phyloP scores from a whole-genome alignment of 1,139 yeast genomes.

The Magnusiomyces fungicola region DNA sequence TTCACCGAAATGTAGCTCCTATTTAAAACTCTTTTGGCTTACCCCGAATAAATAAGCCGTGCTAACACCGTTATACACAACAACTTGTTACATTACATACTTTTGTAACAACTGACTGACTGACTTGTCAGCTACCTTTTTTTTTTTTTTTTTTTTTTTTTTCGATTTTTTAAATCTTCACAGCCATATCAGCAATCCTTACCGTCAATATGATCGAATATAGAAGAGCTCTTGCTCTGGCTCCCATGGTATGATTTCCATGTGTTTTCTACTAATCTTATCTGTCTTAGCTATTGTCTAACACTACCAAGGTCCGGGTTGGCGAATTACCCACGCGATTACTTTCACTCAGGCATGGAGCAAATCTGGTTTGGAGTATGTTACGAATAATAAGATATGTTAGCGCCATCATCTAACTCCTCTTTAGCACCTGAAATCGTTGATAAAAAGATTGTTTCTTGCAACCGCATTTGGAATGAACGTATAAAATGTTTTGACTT shows the following conservation, averaged over 20 bases:
- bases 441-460: slow-evolving; percentile 70
- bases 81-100: not conserved
- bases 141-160: slow-evolving; percentile 11
- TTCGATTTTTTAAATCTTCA: slow-evolving; percentile 2
- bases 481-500: slow-evolving; percentile 32
- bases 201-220: slow-evolving; percentile 33
- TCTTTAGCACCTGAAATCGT: slow-evolving; percentile 67
- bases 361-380: slow-evolving; percentile 83
- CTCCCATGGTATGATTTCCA: slow-evolving; percentile 59
- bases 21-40: too few species aligned
- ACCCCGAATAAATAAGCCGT: too few species aligned
- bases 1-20: too few species aligned
- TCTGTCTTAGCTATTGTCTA: not conserved
- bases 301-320: slow-evolving; percentile 52
- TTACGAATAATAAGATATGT: slow-evolving; percentile 2
- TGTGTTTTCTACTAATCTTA: not conserved
- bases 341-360: slow-evolving; percentile 72
- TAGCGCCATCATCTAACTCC: not conserved
- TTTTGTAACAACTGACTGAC: not conserved
- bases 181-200: not conserved
- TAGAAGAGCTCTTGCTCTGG: slow-evolving; percentile 71
- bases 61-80: too few species aligned
- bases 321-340: slow-evolving; percentile 90
- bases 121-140: not conserved
- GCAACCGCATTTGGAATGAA: slow-evolving; percentile 52